Evolutionary conservation across 2,329 filamentous ascomycete genomes (phyloP).

Genomic region (Penicillium sp.): DNA sequence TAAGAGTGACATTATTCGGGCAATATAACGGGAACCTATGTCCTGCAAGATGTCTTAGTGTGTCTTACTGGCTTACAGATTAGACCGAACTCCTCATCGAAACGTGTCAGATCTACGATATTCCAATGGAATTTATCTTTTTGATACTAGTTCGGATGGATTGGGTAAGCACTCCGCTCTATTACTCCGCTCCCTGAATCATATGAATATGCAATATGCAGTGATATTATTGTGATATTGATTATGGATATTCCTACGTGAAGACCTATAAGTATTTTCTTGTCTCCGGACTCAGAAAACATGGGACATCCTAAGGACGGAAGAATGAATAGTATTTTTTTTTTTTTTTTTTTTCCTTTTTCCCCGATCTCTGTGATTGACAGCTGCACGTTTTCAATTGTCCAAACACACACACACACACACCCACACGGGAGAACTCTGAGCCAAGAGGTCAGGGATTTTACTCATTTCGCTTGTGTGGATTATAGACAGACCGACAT

Average conservation of each 20-base stretch:
- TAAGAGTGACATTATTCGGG: constrained; percentile 1
- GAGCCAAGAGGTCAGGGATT: not conserved
- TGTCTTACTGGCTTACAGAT: not conserved
- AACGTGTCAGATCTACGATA: constrained; percentile 22
- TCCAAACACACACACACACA: not conserved
- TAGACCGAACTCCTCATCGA: constrained; percentile 25
- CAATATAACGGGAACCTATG: not conserved
- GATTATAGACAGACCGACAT: constrained; percentile 7
- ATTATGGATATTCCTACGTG: not conserved
- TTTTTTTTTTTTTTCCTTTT: not conserved
- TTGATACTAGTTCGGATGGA: not conserved
- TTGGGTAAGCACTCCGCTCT: constrained; percentile 9
- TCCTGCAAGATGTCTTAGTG: not conserved
- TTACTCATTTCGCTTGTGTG: not conserved
- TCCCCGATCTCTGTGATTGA: not conserved
- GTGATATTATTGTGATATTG: not conserved
- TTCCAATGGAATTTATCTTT: not conserved
- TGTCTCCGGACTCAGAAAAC: not conserved
- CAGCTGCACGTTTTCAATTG: not conserved
- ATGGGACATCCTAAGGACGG: not conserved
- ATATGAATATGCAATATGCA: not conserved
- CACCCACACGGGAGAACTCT: not conserved
- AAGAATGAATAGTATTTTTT: not conserved
- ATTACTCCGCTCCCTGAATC: too few relatives aligned
- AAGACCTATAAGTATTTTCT: not conserved